Evolutionary conservation across 352 stramenopile species (phyloP).

Genomic region (Aphanomyces cochlioides): DNA sequence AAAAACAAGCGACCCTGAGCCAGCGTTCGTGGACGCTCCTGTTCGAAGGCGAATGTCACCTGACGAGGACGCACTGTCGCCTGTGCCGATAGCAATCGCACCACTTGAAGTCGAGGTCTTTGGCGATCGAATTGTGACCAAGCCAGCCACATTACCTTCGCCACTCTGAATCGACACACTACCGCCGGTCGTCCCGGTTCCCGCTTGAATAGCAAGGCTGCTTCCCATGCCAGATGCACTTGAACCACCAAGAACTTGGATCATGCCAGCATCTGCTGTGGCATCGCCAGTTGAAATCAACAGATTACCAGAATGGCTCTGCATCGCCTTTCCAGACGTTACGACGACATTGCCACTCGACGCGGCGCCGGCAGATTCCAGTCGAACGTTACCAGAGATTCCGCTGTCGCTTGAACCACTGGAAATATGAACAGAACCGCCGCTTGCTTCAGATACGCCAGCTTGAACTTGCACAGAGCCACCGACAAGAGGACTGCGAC

Average conservation of each 20-base stretch:
- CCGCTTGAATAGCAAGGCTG: constrained; percentile 40
- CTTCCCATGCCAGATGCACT: constrained; percentile 39
- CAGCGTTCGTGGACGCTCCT: background rate
- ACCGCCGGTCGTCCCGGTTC: constrained; percentile 29
- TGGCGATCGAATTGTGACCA: constrained; percentile 2
- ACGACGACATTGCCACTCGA: background rate
- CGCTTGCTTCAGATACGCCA: background rate
- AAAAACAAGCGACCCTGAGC: background rate
- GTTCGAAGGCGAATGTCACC: background rate
- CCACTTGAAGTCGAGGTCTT: background rate
- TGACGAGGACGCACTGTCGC: background rate
- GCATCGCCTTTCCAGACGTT: constrained; percentile 35
- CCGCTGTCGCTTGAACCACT: background rate
- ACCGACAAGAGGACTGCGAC: background rate
- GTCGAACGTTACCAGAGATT: background rate
- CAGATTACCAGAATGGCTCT: constrained; percentile 38
- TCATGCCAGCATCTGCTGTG: constrained; percentile 33
- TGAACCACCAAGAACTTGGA: constrained; percentile 38
- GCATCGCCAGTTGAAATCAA: constrained; percentile 37
- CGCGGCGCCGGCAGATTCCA: background rate
- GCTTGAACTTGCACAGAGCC: constrained; percentile 2
- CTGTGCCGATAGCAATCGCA: background rate
- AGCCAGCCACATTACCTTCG: background rate
- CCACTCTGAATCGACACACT: constrained; percentile 24
- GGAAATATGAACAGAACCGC: constrained; percentile 5